Base-by-base conservation (phyloP, 768 basidiomycete species). In the Trametes elegans region DNA sequence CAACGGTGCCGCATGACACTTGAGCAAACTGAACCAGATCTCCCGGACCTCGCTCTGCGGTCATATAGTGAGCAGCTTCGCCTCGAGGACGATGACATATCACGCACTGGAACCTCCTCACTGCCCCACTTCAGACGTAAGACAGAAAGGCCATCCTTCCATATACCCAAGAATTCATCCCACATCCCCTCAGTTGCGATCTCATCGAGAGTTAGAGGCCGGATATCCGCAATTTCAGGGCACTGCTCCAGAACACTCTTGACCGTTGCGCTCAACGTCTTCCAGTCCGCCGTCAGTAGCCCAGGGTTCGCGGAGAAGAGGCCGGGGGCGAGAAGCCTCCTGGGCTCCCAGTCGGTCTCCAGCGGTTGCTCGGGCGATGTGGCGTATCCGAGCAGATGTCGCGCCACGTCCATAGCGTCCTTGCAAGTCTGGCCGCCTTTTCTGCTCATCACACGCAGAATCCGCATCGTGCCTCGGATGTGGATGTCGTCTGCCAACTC, bases 231-330 rank as follows among this genome's bases (percentile, higher is more conserved):
- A 16, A 82, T 55, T 28, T 73, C 73, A 0, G 81, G 77, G 35
- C 81, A 79, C 59, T 83, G 74, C 6, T 79, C 79, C 45, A 83
- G 73, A 19, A 87, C 69, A 3, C 78, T 71, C 55, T 76, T 74
- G 11, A 89, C 82, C 0, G 70, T 71, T 2, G 63, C 63, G 21
- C 77, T 71, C 26, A 89, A 68, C 14, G 67, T 68, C 45, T 67
- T 72, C 66, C 74, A 84, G 1, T 85, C 84, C 3, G 73, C 72
- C 1, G 77, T 77, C 13, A 88, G 68, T 41, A 87, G 62, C 3
- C 82, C 83, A 13, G 83, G 79, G 39, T 71, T 71, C 0, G 82
- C 76, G 3, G 80, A 80, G 66, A 87, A 84, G 16, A 88, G 64
- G 0, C 74, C 74, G 14, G 64, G 66, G 0, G 84, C 79, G 1